These are phyloP conservation scores for Ceratobasidium sp. DNA, from an alignment of 1,284 basidiomycete species.

Conservation along the genomic window DNA sequence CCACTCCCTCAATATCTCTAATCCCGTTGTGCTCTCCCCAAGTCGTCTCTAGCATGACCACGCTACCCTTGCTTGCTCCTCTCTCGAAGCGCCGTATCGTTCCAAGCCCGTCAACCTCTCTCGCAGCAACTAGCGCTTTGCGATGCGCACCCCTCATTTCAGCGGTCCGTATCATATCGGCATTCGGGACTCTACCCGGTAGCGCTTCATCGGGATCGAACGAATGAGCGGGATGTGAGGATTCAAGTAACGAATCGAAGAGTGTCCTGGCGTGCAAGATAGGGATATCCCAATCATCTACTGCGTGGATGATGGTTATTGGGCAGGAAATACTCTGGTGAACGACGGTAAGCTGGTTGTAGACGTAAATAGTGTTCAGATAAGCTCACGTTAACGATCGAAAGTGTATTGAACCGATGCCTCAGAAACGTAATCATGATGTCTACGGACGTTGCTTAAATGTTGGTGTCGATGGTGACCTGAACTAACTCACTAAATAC, in stretches of 20 bases:
- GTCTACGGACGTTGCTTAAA: conserved; percentile 58
- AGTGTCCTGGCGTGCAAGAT: conserved; percentile 79
- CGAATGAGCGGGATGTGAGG: conserved; percentile 67
- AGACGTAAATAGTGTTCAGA: not conserved
- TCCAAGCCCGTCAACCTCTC: conserved; percentile 70
- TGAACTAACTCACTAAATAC: conserved; percentile 71
- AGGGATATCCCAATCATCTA: conserved; percentile 86
- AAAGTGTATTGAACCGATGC: conserved; percentile 76
- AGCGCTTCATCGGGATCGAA: conserved; percentile 52
- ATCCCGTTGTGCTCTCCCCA: conserved; percentile 75
- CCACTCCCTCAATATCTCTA: conserved; percentile 77
- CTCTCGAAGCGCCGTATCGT: conserved; percentile 66
- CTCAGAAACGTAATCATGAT: conserved; percentile 69
- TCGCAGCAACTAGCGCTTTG: conserved; percentile 63
- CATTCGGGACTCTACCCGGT: conserved; percentile 5
- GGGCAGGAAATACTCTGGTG: conserved; percentile 71
- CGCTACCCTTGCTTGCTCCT: conserved; percentile 60
- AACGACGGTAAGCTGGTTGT: conserved; percentile 21
- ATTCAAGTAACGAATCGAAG: conserved; percentile 76
- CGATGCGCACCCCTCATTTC: conserved; percentile 59
- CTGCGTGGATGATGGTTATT: conserved; percentile 83
- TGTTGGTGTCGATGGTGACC: not conserved
- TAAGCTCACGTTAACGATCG: conserved; percentile 68
- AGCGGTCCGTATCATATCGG: conserved; percentile 54
- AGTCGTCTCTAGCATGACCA: conserved; percentile 71